A percentile compares a stretch with the other conserved stretches of the same genome.
These are phyloP conservation scores for Fusarium veterinarium DNA, from an alignment of 2,329 filamentous ascomycete genomes.

Conservation along the genomic window DNA sequence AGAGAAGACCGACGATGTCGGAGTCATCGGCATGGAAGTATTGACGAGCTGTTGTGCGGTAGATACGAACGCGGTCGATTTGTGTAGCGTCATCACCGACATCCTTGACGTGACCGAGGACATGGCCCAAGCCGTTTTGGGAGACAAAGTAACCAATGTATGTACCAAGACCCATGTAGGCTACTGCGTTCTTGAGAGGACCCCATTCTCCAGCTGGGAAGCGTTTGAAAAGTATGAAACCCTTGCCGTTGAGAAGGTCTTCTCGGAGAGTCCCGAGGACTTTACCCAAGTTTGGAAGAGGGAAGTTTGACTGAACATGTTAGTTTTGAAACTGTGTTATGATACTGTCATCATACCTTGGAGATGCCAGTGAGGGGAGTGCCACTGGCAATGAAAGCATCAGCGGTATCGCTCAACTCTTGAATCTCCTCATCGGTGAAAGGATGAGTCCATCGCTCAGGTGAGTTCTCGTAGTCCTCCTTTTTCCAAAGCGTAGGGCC, in stretches of 20 bases:
- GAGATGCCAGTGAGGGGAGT: slow-evolving; percentile 77
- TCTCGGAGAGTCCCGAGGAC: slow-evolving; percentile 52
- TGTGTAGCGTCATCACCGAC: slow-evolving; percentile 83
- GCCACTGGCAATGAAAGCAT: slow-evolving; percentile 73
- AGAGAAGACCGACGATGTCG: slow-evolving; percentile 86
- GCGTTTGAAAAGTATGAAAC: slow-evolving; percentile 90
- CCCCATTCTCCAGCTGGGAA: slow-evolving; percentile 83
- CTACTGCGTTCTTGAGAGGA: slow-evolving; percentile 81
- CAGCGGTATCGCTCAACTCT: slow-evolving; percentile 74
- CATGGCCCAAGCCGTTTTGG: slow-evolving; percentile 86
- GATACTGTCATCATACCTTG: slow-evolving; percentile 34
- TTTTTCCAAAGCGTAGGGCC: slow-evolving; percentile 80
- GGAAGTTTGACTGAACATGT: slow-evolving; percentile 54
- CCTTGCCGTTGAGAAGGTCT: slow-evolving; percentile 78
- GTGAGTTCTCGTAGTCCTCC: slow-evolving; percentile 71
- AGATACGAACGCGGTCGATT: slow-evolving; percentile 90
- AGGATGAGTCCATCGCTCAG: slow-evolving; percentile 78
- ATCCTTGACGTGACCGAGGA: slow-evolving; percentile 91
- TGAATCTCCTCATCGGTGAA: slow-evolving; percentile 75
- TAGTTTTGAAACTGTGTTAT: neutral
- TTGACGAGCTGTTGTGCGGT: slow-evolving; percentile 78
- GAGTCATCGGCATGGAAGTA: slow-evolving; percentile 77
- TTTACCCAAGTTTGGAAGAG: slow-evolving; percentile 54
- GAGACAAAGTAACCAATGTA: slow-evolving; percentile 89
- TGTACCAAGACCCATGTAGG: slow-evolving; percentile 90